Conservation (phyloP, 2,329 filamentous ascomycete genomes). For the Trichoderma polysporum region DNA sequence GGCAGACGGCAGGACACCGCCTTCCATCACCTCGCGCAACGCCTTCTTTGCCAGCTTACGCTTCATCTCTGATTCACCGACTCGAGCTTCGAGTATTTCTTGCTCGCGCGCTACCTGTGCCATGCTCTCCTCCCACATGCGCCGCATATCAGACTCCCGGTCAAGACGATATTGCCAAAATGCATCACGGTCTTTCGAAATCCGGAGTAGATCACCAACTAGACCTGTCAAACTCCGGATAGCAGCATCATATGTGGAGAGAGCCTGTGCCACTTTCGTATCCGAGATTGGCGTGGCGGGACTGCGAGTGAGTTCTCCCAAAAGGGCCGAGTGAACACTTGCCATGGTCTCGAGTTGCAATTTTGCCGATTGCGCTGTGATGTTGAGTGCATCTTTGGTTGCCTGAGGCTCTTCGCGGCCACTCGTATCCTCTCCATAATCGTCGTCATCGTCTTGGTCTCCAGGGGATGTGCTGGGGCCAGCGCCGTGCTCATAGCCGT, state of each 20-base stretch:
- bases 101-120: constrained; percentile 93
- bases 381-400: constrained; percentile 92
- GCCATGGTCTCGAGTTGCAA: constrained; percentile 88
- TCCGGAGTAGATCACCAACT: constrained; percentile 82
- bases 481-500: constrained; percentile 36
- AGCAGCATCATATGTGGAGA: constrained; percentile 83
- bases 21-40: constrained; percentile 78
- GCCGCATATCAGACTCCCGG: constrained; percentile 84
- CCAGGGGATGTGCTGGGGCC: constrained; percentile 34
- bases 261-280: constrained; percentile 70
- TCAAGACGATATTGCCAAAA: constrained; percentile 97
- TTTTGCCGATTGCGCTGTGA: constrained; percentile 92
- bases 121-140: constrained; percentile 99
- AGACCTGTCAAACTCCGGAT: constrained; percentile 84
- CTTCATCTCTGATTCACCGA: constrained; percentile 88
- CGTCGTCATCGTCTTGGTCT: constrained; percentile 62
- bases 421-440: constrained; percentile 72
- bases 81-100: constrained; percentile 81
- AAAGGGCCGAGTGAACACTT: constrained; percentile 79
- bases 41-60: constrained; percentile 85
- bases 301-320: constrained; percentile 64
- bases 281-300: constrained; percentile 75
- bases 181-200: constrained; percentile 88
- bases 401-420: constrained; percentile 70
- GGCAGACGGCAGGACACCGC: constrained; percentile 38